Evolutionary conservation across 176 grass and related monocot genomes (phyloP), one percentile per base, ranked within the genome.

Genomic region (Puya raimondii): DNA sequence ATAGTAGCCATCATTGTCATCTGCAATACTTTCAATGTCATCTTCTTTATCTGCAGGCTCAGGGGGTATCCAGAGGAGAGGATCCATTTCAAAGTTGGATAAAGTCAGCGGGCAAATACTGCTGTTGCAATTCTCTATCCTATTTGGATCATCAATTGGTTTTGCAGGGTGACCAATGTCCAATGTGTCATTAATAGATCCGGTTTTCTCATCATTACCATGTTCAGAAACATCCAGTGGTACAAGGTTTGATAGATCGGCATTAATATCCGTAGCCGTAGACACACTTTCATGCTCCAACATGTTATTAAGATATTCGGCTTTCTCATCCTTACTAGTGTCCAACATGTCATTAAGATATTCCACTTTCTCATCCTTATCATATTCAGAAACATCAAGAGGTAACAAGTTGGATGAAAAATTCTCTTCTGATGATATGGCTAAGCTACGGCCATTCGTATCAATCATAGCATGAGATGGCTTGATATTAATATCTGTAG

Each of bases 31-130:
- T 26, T 88, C 73, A 0, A 54, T 65, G 51, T 92, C 85, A 58
- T 88, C 82, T 20, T 82, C 85, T 64, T 78, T 85, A 23, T 87
- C 81, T 73, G 79, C 81, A 69, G 88, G 84, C 64, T 85, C 81
- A 77, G 93, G 89, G 51, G 89, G 93, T 18, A 75, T 71, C 93
- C 93, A 92, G 47, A 89, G 85, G 68, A 49, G 26, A 69, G 53
- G 18, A 56, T 97, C 86, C 18, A 78, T 63, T 57, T 91, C 71
- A 74, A 87, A 89, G 78, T 52, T 85, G 53, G 86, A 76, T 47
- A 76, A 67, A 51, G 74, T 21, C 33, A 42, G 33, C 15, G 29
- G 50, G 63, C 21, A 64, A 75, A 23, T 71, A 72, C 61, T 85
- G 42, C 78, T 82, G 53, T 65, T 80, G 49, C 25, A 50, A 52